Conservation (phyloP, 306 rosid species). For the Begonia peltatifolia region DNA sequence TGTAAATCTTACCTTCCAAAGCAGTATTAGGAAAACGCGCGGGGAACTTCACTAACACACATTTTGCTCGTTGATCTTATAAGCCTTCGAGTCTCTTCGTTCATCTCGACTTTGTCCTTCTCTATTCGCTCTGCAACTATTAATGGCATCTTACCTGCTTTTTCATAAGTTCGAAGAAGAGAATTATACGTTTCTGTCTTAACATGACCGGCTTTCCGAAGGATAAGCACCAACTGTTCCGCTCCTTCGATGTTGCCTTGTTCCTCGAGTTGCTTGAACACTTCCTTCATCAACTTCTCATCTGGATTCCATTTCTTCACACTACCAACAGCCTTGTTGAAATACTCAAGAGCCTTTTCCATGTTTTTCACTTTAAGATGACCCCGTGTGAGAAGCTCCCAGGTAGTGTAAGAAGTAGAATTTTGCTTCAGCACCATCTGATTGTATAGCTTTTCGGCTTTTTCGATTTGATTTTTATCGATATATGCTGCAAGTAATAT, state of each 20-base stretch:
- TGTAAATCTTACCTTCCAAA: no score
- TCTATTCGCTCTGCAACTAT: slow-evolving; percentile 66
- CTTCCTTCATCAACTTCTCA: slow-evolving; percentile 35
- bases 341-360: slow-evolving; percentile 38
- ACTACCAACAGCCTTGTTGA: slow-evolving; percentile 46
- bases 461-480: slow-evolving; percentile 48
- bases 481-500: slow-evolving; percentile 63
- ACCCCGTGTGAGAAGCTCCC: slow-evolving; percentile 80
- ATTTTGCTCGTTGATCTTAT: slow-evolving; percentile 52
- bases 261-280: slow-evolving; percentile 42
- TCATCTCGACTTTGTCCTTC: slow-evolving; percentile 49
- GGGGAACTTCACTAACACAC: slow-evolving; percentile 49
- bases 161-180: slow-evolving; percentile 47
- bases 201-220: slow-evolving; percentile 46
- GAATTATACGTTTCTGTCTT: slow-evolving; percentile 52
- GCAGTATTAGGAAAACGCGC: slow-evolving; percentile 14
- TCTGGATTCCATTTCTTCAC: slow-evolving; percentile 60
- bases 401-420: slow-evolving; percentile 54
- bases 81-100: slow-evolving; percentile 59
- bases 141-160: slow-evolving; percentile 78
- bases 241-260: slow-evolving; percentile 50
- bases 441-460: slow-evolving; percentile 42
- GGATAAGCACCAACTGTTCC: slow-evolving; percentile 45
- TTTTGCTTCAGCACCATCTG: slow-evolving; percentile 36
- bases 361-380: slow-evolving; percentile 38